These are phyloP conservation scores for Boehmeria nivea DNA, from an alignment of 306 rosid species.

Conservation along the genomic window DNA sequence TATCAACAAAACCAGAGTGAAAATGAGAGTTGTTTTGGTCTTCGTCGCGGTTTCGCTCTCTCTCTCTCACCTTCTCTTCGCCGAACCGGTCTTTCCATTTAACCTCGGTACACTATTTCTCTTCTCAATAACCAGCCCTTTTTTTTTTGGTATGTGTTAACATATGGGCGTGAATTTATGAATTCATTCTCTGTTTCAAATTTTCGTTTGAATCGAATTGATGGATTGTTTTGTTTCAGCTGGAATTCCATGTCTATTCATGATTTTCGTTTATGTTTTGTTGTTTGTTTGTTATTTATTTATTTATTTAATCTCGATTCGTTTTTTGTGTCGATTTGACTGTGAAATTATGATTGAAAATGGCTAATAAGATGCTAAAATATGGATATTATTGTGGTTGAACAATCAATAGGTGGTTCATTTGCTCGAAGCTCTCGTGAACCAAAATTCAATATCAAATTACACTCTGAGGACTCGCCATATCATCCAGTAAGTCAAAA, in stretches of 20 bases:
- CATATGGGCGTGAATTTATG: no score
- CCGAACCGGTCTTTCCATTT: slow-evolving; percentile 59
- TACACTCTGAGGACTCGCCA: slow-evolving; percentile 73
- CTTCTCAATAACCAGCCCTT: neutral
- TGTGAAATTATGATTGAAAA: neutral
- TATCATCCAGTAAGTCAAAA: slow-evolving; percentile 58
- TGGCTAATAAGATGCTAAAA: no score
- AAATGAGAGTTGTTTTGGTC: slow-evolving; percentile 37
- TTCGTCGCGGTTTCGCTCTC: slow-evolving; percentile 24
- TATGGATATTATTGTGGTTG: neutral
- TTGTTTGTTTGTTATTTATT: neutral
- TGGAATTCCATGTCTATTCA: neutral
- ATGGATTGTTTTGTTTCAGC: neutral
- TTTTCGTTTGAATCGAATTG: neutral
- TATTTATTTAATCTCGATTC: neutral
- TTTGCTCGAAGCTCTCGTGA: slow-evolving; percentile 68
- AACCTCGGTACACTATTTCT: slow-evolving; percentile 36
- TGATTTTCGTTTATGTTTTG: no score
- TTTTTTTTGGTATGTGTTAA: no score
- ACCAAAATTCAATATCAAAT: slow-evolving; percentile 83
- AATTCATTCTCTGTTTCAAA: no score
- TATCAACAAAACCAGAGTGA: neutral
- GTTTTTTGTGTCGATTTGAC: neutral
- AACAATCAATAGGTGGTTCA: slow-evolving; percentile 59
- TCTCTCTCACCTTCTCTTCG: slow-evolving; percentile 28